Percentiles rank a stretch among this genome's conserved stretches.
Evolutionary conservation across 495 filamentous ascomycete species (phyloP).

Genomic region (Acidiella bohemica): DNA sequence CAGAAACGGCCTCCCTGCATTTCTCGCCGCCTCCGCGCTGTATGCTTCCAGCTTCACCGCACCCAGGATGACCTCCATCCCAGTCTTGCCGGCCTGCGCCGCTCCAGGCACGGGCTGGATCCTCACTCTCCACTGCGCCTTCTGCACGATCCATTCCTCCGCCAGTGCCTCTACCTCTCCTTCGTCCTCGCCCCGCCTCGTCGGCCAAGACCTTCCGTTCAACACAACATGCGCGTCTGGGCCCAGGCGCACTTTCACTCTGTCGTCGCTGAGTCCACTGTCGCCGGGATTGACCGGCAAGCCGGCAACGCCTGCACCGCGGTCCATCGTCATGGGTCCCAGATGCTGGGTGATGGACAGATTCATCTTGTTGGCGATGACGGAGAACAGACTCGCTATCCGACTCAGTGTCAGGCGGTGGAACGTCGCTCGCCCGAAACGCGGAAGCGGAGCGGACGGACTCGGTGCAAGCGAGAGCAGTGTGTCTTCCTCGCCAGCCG

Average conservation of each 20-base stretch:
- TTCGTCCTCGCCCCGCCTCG: constrained; percentile 25
- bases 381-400: constrained; percentile 59
- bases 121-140: constrained; percentile 68
- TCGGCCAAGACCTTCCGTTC: constrained; percentile 39
- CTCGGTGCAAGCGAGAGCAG: constrained; percentile 38
- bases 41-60: constrained; percentile 73
- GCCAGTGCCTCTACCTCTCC: constrained; percentile 16
- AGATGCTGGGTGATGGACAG: constrained; percentile 52
- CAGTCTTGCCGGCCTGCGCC: constrained; percentile 31
- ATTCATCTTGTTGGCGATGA: constrained; percentile 69
- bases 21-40: constrained; percentile 53
- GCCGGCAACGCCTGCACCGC: constrained; percentile 38
- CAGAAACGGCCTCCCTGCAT: constrained; percentile 55
- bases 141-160: constrained; percentile 56
- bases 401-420: constrained; percentile 51
- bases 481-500: constrained; percentile 49
- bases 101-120: constrained; percentile 36
- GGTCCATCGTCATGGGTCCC: constrained; percentile 49
- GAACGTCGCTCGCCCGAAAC: constrained; percentile 50
- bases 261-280: constrained; percentile 55
- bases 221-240: constrained; percentile 55
- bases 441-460: background rate
- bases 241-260: constrained; percentile 53
- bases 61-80: constrained; percentile 51
- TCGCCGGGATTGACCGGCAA: constrained; percentile 54